Evolutionary conservation across 106 monocot genomes (phyloP).

Genomic region (Dendrobium officinale): DNA sequence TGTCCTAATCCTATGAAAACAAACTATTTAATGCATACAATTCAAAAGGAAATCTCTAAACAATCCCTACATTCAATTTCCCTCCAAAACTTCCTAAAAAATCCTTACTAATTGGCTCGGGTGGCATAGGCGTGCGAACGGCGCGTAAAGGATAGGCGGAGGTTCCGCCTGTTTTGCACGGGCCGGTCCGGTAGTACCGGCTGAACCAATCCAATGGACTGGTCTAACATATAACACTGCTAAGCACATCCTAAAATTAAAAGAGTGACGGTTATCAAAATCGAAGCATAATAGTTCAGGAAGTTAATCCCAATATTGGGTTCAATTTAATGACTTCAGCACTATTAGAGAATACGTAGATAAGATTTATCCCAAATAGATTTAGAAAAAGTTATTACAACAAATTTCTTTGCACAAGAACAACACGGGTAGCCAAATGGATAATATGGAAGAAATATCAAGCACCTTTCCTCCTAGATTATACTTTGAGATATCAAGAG

Average conservation of each 20-base stretch:
- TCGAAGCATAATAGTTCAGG: not conserved
- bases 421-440: not conserved
- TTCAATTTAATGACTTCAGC: not conserved
- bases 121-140: too few relatives aligned
- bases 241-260: not conserved
- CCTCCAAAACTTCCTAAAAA: too few relatives aligned
- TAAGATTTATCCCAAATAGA: not conserved
- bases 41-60: too few relatives aligned
- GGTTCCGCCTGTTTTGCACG: too few relatives aligned
- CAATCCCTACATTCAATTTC: too few relatives aligned
- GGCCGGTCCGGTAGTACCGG: too few relatives aligned
- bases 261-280: not conserved
- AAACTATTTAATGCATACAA: too few relatives aligned
- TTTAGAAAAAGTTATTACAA: not conserved
- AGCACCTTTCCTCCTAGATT: not conserved
- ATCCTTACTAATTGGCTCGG: too few relatives aligned
- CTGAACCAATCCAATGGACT: too few relatives aligned
- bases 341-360: not conserved
- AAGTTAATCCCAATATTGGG: too few relatives aligned
- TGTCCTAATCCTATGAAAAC: too few relatives aligned
- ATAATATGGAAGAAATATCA: not conserved
- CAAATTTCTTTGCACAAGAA: not conserved
- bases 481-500: not conserved
- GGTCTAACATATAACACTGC: not conserved
- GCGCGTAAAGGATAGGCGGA: too few relatives aligned